Evolutionary conservation across 441 rosid species (phyloP).

Genomic region (Macaranga tanarius): DNA sequence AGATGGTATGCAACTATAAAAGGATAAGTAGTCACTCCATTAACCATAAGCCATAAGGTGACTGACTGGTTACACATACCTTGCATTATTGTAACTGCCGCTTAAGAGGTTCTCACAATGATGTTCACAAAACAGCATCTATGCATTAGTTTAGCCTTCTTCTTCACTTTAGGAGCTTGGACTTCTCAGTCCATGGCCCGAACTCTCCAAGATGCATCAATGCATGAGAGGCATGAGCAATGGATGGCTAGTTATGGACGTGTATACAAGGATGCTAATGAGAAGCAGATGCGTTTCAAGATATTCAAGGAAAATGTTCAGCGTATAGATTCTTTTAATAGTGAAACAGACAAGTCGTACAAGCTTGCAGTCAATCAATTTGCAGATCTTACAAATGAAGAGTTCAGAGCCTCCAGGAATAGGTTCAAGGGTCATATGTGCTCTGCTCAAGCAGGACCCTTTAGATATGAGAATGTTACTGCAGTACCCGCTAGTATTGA

Average conservation of each 20-base stretch:
- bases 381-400: slow-evolving; percentile 29
- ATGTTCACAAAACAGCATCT: background rate
- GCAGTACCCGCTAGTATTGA: slow-evolving; percentile 33
- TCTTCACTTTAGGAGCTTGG: slow-evolving; percentile 10
- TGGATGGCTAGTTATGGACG: slow-evolving; percentile 25
- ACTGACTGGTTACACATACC: background rate
- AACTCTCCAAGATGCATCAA: background rate
- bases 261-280: slow-evolving; percentile 17
- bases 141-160: background rate
- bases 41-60: background rate
- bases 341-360: slow-evolving; percentile 11
- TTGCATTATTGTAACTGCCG: background rate
- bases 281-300: slow-evolving; percentile 22
- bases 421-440: slow-evolving; percentile 20
- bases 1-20: background rate
- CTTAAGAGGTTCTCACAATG: background rate
- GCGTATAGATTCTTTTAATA: slow-evolving; percentile 19
- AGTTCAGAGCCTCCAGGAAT: slow-evolving; percentile 19
- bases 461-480: slow-evolving; percentile 19
- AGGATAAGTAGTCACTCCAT: background rate
- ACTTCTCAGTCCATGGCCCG: slow-evolving; percentile 16
- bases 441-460: slow-evolving; percentile 16
- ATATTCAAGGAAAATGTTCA: slow-evolving; percentile 21
- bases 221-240: slow-evolving; percentile 15
- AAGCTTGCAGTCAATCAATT: slow-evolving; percentile 23